phyloP scores from a whole-genome alignment of 2,329 filamentous ascomycete species.

The Penicillium sp. region DNA sequence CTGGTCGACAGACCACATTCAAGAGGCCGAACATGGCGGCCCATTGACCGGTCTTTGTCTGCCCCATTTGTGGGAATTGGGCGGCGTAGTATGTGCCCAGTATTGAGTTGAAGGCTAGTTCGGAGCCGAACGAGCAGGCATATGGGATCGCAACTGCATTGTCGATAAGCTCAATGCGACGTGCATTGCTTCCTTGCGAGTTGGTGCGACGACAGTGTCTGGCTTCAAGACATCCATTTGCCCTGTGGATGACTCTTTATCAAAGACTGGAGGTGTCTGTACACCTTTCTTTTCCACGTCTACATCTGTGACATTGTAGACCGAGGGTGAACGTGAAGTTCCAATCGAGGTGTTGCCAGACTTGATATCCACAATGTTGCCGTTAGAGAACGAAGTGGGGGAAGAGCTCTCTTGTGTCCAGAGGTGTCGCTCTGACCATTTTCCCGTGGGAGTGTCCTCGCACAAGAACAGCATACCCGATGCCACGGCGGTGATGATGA shows the following conservation, averaged over 20 bases:
- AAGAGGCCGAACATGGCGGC: slow-evolving; percentile 53
- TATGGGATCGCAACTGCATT: slow-evolving; percentile 50
- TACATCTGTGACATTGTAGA: slow-evolving; percentile 17
- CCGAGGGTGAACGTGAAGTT: slow-evolving; percentile 23
- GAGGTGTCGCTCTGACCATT: slow-evolving; percentile 68
- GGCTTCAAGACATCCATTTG: slow-evolving; percentile 48
- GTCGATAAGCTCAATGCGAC: slow-evolving; percentile 60
- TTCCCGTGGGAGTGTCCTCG: slow-evolving; percentile 75
- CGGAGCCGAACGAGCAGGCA: slow-evolving; percentile 57
- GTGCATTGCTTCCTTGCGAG: slow-evolving; percentile 55
- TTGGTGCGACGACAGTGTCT: slow-evolving; percentile 60
- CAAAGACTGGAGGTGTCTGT: slow-evolving; percentile 22
- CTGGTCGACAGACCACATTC: slow-evolving; percentile 46
- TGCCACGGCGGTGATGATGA: slow-evolving; percentile 64
- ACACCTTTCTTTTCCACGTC: slow-evolving; percentile 34
- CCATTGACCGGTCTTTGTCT: slow-evolving; percentile 53
- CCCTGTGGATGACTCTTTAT: slow-evolving; percentile 44
- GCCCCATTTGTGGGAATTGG: slow-evolving; percentile 52
- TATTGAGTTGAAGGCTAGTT: slow-evolving; percentile 57
- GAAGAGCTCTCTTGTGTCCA: slow-evolving; percentile 45
- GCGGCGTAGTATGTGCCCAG: slow-evolving; percentile 55
- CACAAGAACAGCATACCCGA: slow-evolving; percentile 67
- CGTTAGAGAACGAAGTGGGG: slow-evolving; percentile 16
- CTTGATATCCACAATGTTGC: slow-evolving; percentile 30
- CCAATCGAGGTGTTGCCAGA: slow-evolving; percentile 21